Conservation (phyloP, 257 asterid genomes). For the Solanum etuberosum region DNA sequence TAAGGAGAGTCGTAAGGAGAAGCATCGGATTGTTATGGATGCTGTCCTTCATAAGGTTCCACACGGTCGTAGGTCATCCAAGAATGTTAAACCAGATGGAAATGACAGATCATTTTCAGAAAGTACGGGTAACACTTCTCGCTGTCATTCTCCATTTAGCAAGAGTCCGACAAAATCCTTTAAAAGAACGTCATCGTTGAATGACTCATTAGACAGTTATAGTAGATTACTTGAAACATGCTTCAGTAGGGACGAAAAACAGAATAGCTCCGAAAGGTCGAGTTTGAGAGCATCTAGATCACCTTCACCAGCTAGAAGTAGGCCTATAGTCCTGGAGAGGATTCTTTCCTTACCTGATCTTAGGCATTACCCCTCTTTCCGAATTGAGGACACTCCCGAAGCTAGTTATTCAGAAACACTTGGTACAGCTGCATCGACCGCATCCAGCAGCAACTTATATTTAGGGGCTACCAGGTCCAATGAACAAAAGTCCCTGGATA, state of each 20-base stretch:
- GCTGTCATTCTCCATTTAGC: constrained; percentile 4
- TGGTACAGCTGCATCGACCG: neutral
- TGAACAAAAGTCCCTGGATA: constrained; percentile 7
- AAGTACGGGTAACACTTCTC: neutral
- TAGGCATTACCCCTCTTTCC: constrained; percentile 36
- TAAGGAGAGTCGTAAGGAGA: constrained; percentile 54
- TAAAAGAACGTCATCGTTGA: constrained; percentile 46
- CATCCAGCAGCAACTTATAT: neutral
- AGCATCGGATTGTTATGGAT: constrained; percentile 62
- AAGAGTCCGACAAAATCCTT: neutral
- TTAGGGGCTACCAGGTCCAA: constrained; percentile 2
- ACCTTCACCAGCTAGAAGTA: constrained; percentile 7
- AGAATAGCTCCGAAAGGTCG: constrained; percentile 10
- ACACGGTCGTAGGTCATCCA: constrained; percentile 24
- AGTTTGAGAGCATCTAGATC: constrained; percentile 10
- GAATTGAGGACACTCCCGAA: constrained; percentile 23
- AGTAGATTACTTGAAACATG: constrained; percentile 31
- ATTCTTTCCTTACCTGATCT: constrained; percentile 70
- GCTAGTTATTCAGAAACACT: constrained; percentile 3
- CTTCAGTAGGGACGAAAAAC: constrained; percentile 23
- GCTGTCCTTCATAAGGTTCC: constrained; percentile 63
- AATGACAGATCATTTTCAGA: neutral
- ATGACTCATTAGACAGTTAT: constrained; percentile 41
- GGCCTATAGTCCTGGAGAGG: constrained; percentile 25
- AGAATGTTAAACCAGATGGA: constrained; percentile 10